phyloP scores from a whole-genome alignment of 768 basidiomycete genomes.

The Xanthoconium purpureum region DNA sequence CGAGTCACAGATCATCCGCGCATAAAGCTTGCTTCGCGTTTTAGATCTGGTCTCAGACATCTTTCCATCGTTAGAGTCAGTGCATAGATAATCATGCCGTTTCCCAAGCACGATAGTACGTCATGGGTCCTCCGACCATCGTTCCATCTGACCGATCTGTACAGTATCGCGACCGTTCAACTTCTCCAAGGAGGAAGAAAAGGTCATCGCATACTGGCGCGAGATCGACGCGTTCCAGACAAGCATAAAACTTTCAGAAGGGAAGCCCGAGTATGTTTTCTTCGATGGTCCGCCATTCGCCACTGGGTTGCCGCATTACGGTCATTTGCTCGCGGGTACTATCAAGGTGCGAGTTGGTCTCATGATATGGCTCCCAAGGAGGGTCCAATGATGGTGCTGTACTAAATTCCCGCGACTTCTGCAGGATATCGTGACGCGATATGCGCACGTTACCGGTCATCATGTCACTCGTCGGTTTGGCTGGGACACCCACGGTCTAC shows the following conservation, averaged over 20 bases:
- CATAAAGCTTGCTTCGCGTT: neutral
- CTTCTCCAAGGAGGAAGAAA: slow-evolving; percentile 86
- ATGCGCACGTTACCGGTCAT: slow-evolving; percentile 89
- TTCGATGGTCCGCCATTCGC: slow-evolving; percentile 98
- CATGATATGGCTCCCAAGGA: neutral
- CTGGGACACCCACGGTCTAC: slow-evolving; percentile 98
- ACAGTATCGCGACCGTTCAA: slow-evolving; percentile 74
- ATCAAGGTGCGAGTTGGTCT: slow-evolving; percentile 66
- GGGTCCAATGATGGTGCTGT: neutral
- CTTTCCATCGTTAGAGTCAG: neutral
- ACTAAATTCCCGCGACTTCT: neutral
- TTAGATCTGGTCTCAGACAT: neutral
- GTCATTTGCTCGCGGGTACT: slow-evolving; percentile 88
- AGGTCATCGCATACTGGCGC: slow-evolving; percentile 86
- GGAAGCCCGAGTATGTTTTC: slow-evolving; percentile 87
- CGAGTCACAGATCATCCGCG: slow-evolving; percentile 9
- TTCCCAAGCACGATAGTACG: slow-evolving; percentile 71
- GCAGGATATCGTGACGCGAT: slow-evolving; percentile 96
- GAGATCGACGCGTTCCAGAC: slow-evolving; percentile 98
- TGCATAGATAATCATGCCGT: slow-evolving; percentile 46
- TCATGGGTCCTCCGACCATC: slow-evolving; percentile 3
- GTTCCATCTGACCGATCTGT: slow-evolving; percentile 8
- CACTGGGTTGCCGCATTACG: slow-evolving; percentile 95
- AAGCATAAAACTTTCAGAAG: slow-evolving; percentile 87
- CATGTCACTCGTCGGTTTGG: slow-evolving; percentile 94